Conservation (phyloP, 768 basidiomycete genomes). For the Postia placenta region DNA sequence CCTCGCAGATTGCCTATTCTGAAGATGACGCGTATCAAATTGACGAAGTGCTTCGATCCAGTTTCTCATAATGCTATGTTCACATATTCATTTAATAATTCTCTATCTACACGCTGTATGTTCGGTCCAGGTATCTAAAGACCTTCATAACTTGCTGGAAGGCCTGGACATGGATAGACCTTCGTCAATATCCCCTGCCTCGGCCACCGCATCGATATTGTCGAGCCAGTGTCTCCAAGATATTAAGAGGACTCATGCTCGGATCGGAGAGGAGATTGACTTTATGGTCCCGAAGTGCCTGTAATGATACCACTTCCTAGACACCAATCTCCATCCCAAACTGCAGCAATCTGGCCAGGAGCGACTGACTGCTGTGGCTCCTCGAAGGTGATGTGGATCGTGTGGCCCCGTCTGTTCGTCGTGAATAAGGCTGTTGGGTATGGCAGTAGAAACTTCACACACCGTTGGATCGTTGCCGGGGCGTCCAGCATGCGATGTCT, state of each 20-base stretch:
- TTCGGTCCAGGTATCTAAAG: too few species aligned
- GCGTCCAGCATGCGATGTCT: slow-evolving; percentile 63
- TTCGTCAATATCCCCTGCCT: background rate
- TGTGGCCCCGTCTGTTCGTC: slow-evolving; percentile 15
- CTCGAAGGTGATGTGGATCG: slow-evolving; percentile 45
- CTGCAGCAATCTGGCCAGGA: slow-evolving; percentile 72
- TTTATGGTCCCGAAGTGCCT: background rate
- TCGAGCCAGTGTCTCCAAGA: too few species aligned
- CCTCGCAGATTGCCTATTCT: background rate
- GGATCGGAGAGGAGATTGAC: too few species aligned
- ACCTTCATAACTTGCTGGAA: too few species aligned
- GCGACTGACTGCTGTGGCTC: slow-evolving; percentile 63
- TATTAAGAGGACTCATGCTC: too few species aligned
- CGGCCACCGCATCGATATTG: background rate
- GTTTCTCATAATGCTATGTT: too few species aligned
- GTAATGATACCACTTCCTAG: slow-evolving; percentile 75
- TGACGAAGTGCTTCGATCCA: too few species aligned
- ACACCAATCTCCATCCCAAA: slow-evolving; percentile 75
- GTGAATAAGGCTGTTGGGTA: too few species aligned
- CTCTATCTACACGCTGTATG: too few species aligned
- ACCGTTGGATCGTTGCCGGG: slow-evolving; percentile 49
- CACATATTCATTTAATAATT: too few species aligned
- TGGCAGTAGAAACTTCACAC: slow-evolving; percentile 7
- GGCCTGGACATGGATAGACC: background rate
- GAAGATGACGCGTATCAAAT: background rate